These are phyloP conservation scores for Carex scoparia DNA, from an alignment of 176 grass and related monocot genomes.

Conservation along the genomic window DNA sequence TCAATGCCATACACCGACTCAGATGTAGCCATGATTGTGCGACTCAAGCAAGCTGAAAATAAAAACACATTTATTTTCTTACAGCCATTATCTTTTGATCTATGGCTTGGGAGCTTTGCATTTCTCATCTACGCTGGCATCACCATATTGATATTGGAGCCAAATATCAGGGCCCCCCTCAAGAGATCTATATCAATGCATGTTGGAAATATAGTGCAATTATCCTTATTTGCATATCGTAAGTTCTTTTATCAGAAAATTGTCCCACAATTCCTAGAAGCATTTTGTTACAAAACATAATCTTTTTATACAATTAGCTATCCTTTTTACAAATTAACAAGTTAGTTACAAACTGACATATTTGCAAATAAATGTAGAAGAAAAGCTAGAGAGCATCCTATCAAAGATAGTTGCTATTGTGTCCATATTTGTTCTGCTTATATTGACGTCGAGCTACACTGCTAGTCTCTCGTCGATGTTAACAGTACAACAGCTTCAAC, in stretches of 20 bases:
- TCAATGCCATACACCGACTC: slow-evolving; percentile 37
- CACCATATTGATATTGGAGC: slow-evolving; percentile 37
- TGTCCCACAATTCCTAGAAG: no score
- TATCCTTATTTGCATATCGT: not conserved
- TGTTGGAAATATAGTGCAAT: not conserved
- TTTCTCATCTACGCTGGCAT: slow-evolving; percentile 35
- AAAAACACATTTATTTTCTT: slow-evolving; percentile 32
- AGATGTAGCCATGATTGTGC: slow-evolving; percentile 41
- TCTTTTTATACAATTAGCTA: not conserved
- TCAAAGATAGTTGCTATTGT: slow-evolving; percentile 28
- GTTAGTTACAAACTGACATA: not conserved
- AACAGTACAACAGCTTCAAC: slow-evolving; percentile 42
- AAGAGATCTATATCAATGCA: not conserved
- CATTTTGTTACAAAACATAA: no score
- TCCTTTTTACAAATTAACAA: no score
- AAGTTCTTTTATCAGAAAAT: not conserved
- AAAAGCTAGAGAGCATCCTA: slow-evolving; percentile 27
- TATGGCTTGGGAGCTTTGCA: slow-evolving; percentile 28
- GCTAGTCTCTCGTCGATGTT: slow-evolving; percentile 45
- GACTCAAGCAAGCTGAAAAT: slow-evolving; percentile 9
- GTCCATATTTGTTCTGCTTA: slow-evolving; percentile 32
- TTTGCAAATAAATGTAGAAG: slow-evolving; percentile 23
- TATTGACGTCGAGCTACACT: slow-evolving; percentile 53
- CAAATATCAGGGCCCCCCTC: not conserved
- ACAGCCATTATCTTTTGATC: slow-evolving; percentile 23